Percentiles rank a stretch among this genome's conserved stretches.
Conservation (phyloP, 768 basidiomycete genomes). For the Exsudoporus frostii region DNA sequence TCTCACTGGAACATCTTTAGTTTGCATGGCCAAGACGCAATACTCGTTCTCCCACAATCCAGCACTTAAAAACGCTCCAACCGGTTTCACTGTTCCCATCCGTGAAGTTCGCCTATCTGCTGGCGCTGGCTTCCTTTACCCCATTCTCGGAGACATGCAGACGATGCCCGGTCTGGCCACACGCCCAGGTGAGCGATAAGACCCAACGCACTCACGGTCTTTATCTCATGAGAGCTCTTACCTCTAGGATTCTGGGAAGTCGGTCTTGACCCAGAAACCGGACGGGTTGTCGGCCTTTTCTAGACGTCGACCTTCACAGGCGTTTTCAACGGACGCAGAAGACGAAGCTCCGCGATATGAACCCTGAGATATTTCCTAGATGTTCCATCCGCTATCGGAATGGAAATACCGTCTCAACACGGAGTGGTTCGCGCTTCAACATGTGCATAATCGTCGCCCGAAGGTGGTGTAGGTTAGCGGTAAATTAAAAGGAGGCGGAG, state of each 20-base stretch:
- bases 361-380: slow-evolving; percentile 19
- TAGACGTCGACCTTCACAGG: slow-evolving; percentile 30
- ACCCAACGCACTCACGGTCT: neutral
- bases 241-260: slow-evolving; percentile 84
- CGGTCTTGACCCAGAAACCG: slow-evolving; percentile 73
- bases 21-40: slow-evolving; percentile 98
- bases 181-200: slow-evolving; percentile 61
- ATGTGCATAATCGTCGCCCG: slow-evolving; percentile 25
- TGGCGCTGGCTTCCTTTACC: slow-evolving; percentile 95
- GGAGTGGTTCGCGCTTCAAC: slow-evolving; percentile 40
- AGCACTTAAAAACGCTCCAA: slow-evolving; percentile 84
- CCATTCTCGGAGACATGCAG: slow-evolving; percentile 94
- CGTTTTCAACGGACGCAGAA: slow-evolving; percentile 20
- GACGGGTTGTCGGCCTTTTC: slow-evolving; percentile 85
- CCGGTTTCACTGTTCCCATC: slow-evolving; percentile 91
- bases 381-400: slow-evolving; percentile 12
- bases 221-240: slow-evolving; percentile 13
- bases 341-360: neutral
- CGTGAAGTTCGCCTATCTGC: slow-evolving; percentile 84
- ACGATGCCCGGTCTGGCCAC: slow-evolving; percentile 97
- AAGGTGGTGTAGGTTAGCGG: slow-evolving; percentile 16
- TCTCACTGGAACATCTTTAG: slow-evolving; percentile 36
- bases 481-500: slow-evolving; percentile 3
- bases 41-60: slow-evolving; percentile 97
- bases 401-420: slow-evolving; percentile 36